Base-by-base conservation (phyloP, 305 asterid genomes). In the Withania somnifera region DNA sequence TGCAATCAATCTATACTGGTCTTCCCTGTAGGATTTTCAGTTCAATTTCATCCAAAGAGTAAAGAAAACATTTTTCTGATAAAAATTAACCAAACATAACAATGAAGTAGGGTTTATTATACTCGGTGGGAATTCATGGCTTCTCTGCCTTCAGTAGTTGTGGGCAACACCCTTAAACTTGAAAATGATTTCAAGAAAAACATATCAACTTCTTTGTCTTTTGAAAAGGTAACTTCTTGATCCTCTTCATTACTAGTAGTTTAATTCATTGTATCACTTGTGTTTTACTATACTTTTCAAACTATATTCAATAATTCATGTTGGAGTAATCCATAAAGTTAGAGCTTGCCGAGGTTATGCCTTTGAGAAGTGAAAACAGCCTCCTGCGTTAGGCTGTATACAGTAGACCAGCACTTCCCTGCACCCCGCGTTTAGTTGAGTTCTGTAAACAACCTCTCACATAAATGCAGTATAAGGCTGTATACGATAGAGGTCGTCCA, bases 91-190 rank as follows among this genome's bases (percentile, higher is more conserved):
- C 9, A 9, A 53, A 38, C n/a, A 19, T 34, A 73, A 28, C 50
- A 79, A 76, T 77, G 50, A 81, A 69, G 51, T 63, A 61, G n/a
- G 7, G 34, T 66, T 81, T 78, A 80, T 60, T 6, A 32, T 67
- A 11, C 79, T 53, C 66, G 60, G 67, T 69, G 77, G 19, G 63
- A 34, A 67, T 89, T 76, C 84, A 95, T 95, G 98, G 98, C 98
- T 15, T 92, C 98, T 67, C 86, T 95, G 86, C 97, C 97, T 42
- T 90, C 94, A 26, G 88, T 88, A 78, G 86, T 83, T 71, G 87
- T 87, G 80, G 90, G 85, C 87, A 91, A 82, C 92, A 73, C 91
- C 63, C 84, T 91, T 90, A 92, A 91, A 90, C 94, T 93, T 81
- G 91, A 93, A 79, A 82, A 87, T 11, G 90, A 91, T 8, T 84